Evolutionary conservation across 345 rosid species (phyloP).

Genomic region (Raphanus raphanistrum): DNA sequence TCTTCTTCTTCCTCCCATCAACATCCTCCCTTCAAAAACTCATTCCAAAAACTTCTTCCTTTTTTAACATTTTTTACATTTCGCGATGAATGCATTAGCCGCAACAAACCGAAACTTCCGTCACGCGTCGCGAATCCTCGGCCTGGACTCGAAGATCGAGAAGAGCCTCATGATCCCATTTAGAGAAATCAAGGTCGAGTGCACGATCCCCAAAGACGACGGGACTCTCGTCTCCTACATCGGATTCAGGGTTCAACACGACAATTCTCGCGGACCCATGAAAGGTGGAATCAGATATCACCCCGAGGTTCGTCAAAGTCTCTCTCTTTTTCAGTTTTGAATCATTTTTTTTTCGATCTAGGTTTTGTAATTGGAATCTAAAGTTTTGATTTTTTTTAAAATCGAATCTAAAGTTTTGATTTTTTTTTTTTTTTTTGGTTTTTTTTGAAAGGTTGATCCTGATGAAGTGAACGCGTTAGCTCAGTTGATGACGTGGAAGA

Average conservation of each 20-base stretch:
- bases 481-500: conserved; percentile 98
- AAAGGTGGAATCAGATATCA: conserved; percentile 99
- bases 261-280: conserved; percentile 99
- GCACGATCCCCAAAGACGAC: conserved; percentile 96
- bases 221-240: conserved; percentile 80
- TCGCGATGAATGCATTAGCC: conserved; percentile 80
- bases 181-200: conserved; percentile 97
- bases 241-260: conserved; percentile 99
- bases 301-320: conserved; percentile 68
- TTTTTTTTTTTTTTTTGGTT: background rate
- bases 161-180: conserved; percentile 89
- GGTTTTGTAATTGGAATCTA: background rate
- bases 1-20: conserved; percentile 5
- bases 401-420: background rate
- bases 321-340: background rate
- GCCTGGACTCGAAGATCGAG: conserved; percentile 87
- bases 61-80: too few relatives aligned
- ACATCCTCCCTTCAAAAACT: background rate
- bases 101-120: conserved; percentile 94
- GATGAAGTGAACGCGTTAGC: conserved; percentile 98
- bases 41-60: too few relatives aligned
- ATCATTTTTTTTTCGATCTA: background rate
- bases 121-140: conserved; percentile 82
- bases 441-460: conserved; percentile 65
- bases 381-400: background rate